phyloP scores from a whole-genome alignment of 2,329 filamentous ascomycete species.

The Monilinia fructicola region DNA sequence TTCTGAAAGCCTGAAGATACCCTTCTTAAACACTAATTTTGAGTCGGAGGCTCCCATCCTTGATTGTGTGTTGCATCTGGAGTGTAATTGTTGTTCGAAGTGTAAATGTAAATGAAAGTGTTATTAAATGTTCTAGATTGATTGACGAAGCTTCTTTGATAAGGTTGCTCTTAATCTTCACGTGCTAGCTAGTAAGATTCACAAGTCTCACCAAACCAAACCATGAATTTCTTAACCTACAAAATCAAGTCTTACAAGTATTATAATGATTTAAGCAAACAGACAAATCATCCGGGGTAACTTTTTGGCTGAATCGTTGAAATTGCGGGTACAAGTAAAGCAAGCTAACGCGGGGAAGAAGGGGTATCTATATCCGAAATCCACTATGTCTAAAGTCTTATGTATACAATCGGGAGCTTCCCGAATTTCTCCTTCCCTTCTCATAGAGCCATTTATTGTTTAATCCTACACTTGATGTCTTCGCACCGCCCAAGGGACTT shows the following conservation, averaged over 20 bases:
- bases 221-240: background rate
- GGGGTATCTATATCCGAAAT: conserved; percentile 38
- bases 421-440: conserved; percentile 56
- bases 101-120: background rate
- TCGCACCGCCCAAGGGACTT: conserved; percentile 61
- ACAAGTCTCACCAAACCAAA: conserved; percentile 4
- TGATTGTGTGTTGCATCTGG: conserved; percentile 34
- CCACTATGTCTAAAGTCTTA: conserved; percentile 26
- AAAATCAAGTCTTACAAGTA: background rate
- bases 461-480: conserved; percentile 71
- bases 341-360: conserved; percentile 12
- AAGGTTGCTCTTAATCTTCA: conserved; percentile 20
- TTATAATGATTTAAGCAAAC: background rate
- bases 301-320: background rate
- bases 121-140: conserved; percentile 19
- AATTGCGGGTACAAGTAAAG: background rate
- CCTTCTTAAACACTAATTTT: conserved; percentile 97
- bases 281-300: background rate
- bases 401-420: conserved; percentile 36
- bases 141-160: conserved; percentile 18
- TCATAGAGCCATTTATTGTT: conserved; percentile 97
- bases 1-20: conserved; percentile 95
- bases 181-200: conserved; percentile 14
- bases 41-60: conserved; percentile 96
- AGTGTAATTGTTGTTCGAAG: conserved; percentile 23